A percentile compares a stretch with the other conserved stretches of the same genome.
phyloP scores from a whole-genome alignment of 1,139 yeast genomes.

The Saccharomycopsis hybrid region DNA sequence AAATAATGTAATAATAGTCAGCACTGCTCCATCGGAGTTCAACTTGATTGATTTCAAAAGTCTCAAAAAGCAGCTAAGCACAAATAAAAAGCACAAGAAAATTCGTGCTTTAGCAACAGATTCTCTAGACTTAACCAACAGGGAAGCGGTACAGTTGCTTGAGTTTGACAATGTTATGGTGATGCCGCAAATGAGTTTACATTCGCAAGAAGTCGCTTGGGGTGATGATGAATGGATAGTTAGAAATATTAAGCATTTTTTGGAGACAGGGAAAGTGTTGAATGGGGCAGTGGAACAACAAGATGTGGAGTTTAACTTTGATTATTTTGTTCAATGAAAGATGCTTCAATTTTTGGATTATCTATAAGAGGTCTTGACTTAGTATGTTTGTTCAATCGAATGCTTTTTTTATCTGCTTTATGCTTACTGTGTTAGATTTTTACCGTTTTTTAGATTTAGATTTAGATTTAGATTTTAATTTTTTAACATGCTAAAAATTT shows the following conservation, averaged over 20 bases:
- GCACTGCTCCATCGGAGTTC: constrained; percentile 62
- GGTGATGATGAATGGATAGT: constrained; percentile 15
- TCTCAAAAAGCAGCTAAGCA: constrained; percentile 8
- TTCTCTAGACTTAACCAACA: constrained; percentile 9
- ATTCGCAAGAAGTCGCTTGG: constrained; percentile 5
- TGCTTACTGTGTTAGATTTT: too few species aligned
- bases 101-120: constrained; percentile 12
- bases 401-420: too few species aligned
- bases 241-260: constrained; percentile 9
- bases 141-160: constrained; percentile 1
- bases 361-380: too few species aligned
- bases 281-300: constrained; percentile 12
- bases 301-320: constrained; percentile 5
- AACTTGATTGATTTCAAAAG: constrained; percentile 5
- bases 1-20: constrained; percentile 25
- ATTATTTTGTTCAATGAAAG: too few species aligned
- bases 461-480: too few species aligned
- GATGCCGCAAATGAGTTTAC: constrained; percentile 5
- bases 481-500: too few species aligned
- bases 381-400: too few species aligned
- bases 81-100: constrained; percentile 7
- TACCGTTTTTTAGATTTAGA: too few species aligned
- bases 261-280: constrained; percentile 13
- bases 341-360: too few species aligned
- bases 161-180: constrained; percentile 8